Evolutionary conservation across 768 basidiomycete species (phyloP).

Genomic region (Trametes punicea): DNA sequence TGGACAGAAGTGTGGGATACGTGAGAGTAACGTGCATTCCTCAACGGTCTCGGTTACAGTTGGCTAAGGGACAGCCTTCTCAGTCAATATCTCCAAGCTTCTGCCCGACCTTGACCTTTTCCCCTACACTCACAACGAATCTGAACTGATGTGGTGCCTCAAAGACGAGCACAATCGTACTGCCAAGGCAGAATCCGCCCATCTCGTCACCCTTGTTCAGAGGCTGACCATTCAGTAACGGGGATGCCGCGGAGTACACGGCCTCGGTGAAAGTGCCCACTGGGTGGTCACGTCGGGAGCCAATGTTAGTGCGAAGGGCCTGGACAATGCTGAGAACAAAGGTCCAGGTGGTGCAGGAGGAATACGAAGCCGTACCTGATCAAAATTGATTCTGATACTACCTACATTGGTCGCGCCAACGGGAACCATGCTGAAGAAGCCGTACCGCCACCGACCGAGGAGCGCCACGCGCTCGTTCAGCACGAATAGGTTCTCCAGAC

Average conservation of each 20-base stretch:
- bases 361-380: constrained; percentile 49
- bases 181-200: constrained; percentile 95
- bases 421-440: constrained; percentile 96
- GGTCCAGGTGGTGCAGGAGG: neutral
- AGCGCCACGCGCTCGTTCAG: constrained; percentile 98
- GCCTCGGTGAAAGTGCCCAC: constrained; percentile 91
- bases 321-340: constrained; percentile 27
- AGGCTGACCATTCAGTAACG: constrained; percentile 84
- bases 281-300: constrained; percentile 62
- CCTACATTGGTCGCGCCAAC: constrained; percentile 99
- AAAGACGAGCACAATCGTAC: constrained; percentile 94
- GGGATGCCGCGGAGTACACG: constrained; percentile 80
- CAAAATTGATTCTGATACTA: constrained; percentile 94
- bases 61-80: neutral
- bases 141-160: constrained; percentile 87
- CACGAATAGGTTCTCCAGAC: constrained; percentile 89
- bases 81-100: constrained; percentile 55
- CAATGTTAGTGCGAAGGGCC: constrained; percentile 88
- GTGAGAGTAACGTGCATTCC: neutral
- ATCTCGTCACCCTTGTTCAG: constrained; percentile 88
- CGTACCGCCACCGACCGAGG: constrained; percentile 90
- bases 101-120: constrained; percentile 87
- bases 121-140: constrained; percentile 71
- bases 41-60: no score
- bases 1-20: neutral